These are phyloP conservation scores for Cryptosporidium meleagridis DNA, from an alignment of 169 alveolate genomes.

Conservation along the genomic window DNA sequence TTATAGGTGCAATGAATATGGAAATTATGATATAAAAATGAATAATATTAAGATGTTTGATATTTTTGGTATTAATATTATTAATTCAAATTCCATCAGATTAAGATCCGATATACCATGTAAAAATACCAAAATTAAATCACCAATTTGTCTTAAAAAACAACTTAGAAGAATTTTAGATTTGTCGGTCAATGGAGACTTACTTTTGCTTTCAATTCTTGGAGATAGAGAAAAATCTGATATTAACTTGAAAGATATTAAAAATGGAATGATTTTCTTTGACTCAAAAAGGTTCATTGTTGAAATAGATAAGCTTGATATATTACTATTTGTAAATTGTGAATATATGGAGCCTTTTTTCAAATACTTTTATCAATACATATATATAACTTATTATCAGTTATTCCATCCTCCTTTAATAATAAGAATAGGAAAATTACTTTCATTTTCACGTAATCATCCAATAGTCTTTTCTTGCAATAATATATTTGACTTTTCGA, in stretches of 20 bases:
- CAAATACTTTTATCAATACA: conserved; percentile 25
- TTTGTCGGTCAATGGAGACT: conserved; percentile 58
- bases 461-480: conserved; percentile 49
- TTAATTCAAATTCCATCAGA: background rate
- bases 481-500: conserved; percentile 25
- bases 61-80: background rate
- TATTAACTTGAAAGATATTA: conserved; percentile 14
- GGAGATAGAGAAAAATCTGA: conserved; percentile 13
- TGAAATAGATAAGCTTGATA: conserved; percentile 13
- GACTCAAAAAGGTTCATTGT: conserved; percentile 54
- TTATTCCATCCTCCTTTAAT: conserved; percentile 47
- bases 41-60: background rate
- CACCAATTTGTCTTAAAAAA: conserved; percentile 38
- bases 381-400: conserved; percentile 38
- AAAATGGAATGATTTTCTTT: conserved; percentile 44
- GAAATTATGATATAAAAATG: conserved; percentile 49
- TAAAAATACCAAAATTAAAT: conserved; percentile 6
- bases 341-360: conserved; percentile 12
- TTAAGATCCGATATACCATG: conserved; percentile 61
- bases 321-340: background rate
- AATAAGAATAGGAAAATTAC: conserved; percentile 20
- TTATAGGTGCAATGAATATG: conserved; percentile 63
- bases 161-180: conserved; percentile 52
- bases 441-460: conserved; percentile 23
- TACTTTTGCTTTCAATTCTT: conserved; percentile 25